Evolutionary conservation across 2,329 filamentous ascomycete genomes (phyloP).

Genomic region (Fusarium odoratissimum): DNA sequence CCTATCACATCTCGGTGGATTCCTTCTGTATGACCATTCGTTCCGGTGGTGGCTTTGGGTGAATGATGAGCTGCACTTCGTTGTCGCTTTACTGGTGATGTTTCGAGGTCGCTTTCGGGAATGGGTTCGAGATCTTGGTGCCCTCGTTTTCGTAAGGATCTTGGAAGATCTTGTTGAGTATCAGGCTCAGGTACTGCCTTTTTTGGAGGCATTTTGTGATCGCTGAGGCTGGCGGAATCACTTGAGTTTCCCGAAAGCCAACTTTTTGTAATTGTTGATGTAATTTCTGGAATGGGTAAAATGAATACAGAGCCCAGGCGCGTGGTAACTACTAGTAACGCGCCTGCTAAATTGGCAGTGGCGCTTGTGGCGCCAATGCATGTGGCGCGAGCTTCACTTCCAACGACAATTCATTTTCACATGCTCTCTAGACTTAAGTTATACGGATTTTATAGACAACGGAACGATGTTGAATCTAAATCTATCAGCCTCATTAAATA

Average conservation of each 20-base stretch:
- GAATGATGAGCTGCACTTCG: conserved; percentile 38
- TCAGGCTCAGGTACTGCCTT: conserved; percentile 32
- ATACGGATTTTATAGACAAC: background rate
- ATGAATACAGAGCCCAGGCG: conserved; percentile 27
- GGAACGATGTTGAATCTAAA: conserved; percentile 69
- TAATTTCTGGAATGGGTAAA: conserved; percentile 14
- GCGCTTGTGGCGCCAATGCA: conserved; percentile 38
- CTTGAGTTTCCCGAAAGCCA: background rate
- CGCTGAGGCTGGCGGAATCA: background rate
- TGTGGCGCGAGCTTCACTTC: conserved; percentile 41
- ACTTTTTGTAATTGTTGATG: conserved; percentile 3
- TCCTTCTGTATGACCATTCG: conserved; percentile 41
- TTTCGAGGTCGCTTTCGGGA: conserved; percentile 43
- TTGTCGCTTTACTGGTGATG: conserved; percentile 50
- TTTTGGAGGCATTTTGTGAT: conserved; percentile 33
- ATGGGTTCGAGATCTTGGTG: conserved; percentile 45
- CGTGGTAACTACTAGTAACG: conserved; percentile 36
- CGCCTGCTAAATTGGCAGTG: conserved; percentile 45
- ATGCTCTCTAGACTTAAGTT: background rate
- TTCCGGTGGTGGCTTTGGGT: conserved; percentile 8
- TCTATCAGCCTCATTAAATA: conserved; percentile 74
- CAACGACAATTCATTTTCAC: conserved; percentile 10
- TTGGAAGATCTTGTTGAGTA: conserved; percentile 19
- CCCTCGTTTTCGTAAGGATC: conserved; percentile 40
- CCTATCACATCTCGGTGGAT: background rate